phyloP scores from a whole-genome alignment of 2,329 filamentous ascomycete species.

The Calycina herbarum region DNA sequence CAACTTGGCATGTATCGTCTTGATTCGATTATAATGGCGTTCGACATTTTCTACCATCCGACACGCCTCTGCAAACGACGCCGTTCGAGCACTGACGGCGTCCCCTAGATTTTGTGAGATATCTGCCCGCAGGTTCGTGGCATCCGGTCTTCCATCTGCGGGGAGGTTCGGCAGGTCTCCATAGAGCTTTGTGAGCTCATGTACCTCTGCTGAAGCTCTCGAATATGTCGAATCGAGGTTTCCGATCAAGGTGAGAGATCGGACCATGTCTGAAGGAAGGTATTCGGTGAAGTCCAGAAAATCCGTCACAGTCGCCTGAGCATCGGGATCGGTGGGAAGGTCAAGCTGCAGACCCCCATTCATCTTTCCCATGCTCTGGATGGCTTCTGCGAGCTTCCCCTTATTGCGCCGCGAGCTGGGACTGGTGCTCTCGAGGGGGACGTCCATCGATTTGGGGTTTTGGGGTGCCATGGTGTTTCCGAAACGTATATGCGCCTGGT shows the following conservation, averaged over 20 bases:
- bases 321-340: conserved; percentile 58
- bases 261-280: conserved; percentile 64
- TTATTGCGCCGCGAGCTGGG: conserved; percentile 35
- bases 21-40: conserved; percentile 61
- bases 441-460: conserved; percentile 26
- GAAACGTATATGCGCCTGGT: conserved; percentile 6
- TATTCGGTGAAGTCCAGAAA: conserved; percentile 66
- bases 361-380: conserved; percentile 36
- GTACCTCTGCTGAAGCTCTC: conserved; percentile 54
- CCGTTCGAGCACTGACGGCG: conserved; percentile 56
- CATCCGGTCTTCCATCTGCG: conserved; percentile 47
- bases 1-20: conserved; percentile 58
- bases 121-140: conserved; percentile 55
- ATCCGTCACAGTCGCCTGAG: conserved; percentile 68
- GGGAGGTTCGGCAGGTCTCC: conserved; percentile 53
- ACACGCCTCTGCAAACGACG: conserved; percentile 60
- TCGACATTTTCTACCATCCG: conserved; percentile 65
- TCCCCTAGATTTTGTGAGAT: conserved; percentile 59
- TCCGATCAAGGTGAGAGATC: conserved; percentile 64
- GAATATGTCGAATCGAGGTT: conserved; percentile 61
- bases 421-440: conserved; percentile 29
- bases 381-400: conserved; percentile 35
- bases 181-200: conserved; percentile 59
- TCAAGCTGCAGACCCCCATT: conserved; percentile 36
- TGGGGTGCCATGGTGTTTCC: conserved; percentile 23